Evolutionary conservation across 306 rosid species (phyloP), one percentile per base, ranked within the genome.

Genomic region (Boehmeria nivea): DNA sequence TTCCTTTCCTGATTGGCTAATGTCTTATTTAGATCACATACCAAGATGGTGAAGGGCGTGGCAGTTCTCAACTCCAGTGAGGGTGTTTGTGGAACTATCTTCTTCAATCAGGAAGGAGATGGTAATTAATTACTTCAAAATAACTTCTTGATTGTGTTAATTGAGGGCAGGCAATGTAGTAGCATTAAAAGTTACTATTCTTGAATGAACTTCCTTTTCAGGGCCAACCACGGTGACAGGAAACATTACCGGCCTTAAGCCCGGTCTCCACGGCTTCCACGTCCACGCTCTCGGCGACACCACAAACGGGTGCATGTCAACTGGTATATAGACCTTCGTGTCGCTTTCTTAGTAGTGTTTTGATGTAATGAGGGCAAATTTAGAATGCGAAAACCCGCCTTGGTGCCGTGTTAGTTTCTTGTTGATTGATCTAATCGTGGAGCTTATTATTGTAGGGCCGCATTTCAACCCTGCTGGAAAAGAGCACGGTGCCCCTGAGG

Each of bases 271-370:
- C 42, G 96, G 99, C 25, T 91, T 91, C 78, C 96, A 87, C 72
- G 85, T 87, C 24, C 99, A 87, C 59, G 89, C 96, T 21, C 78
- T 93, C 37, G 99, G 99, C 8, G 96, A 91, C 72, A 87, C 96
- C 39, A 91, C 96, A 19, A 91, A 91, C 12, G 99, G 99, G 22
- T 91, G 99, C 85, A 3, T 91, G 75, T 91, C 99, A 59, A 91
- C 99, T 51, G 96, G 96, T 91, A 84, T 49, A 12, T 37, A 52
- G 19, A 53, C 18, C 23, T 52, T 11, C 60, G 21, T 57, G 17
- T 20, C 19, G 20, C 12, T 8, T 19, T 12, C 45, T 66, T 28
- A 11, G 13, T 26, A 31, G 18, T 62, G 34, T 43, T 1, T 16
- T 19, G 24, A 40, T 27, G 27, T 18, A 42, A 42, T n/a, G 46